These are phyloP conservation scores for Fusarium xylarioides DNA, from an alignment of 2,329 filamentous ascomycete species.

Conservation along the genomic window DNA sequence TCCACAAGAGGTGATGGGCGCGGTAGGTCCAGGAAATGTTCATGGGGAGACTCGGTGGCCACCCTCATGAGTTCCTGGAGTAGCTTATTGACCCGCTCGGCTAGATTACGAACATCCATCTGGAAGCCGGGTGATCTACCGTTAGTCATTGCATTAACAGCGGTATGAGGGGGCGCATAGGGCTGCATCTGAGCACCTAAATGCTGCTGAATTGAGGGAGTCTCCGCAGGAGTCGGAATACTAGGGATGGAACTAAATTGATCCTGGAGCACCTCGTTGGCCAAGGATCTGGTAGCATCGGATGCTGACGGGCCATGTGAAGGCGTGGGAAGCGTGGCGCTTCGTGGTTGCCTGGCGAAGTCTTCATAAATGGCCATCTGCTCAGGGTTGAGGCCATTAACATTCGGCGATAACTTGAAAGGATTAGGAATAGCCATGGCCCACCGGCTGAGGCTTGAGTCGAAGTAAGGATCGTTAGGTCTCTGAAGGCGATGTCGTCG, in stretches of 20 bases:
- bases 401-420: slow-evolving; percentile 80
- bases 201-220: slow-evolving; percentile 62
- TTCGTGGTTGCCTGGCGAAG: slow-evolving; percentile 86
- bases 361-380: slow-evolving; percentile 98
- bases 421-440: slow-evolving; percentile 93
- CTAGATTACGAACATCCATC: slow-evolving; percentile 62
- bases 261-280: slow-evolving; percentile 72
- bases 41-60: slow-evolving; percentile 62
- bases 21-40: slow-evolving; percentile 68
- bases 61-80: slow-evolving; percentile 65
- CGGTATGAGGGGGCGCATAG: slow-evolving; percentile 63
- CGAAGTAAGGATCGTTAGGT: slow-evolving; percentile 85
- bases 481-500: slow-evolving; percentile 78
- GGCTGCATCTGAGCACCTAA: slow-evolving; percentile 62
- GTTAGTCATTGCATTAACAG: slow-evolving; percentile 53
- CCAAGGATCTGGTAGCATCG: slow-evolving; percentile 68
- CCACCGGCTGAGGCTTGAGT: slow-evolving; percentile 86
- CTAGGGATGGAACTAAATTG: slow-evolving; percentile 66
- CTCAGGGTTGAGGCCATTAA: slow-evolving; percentile 81
- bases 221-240: slow-evolving; percentile 68
- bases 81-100: slow-evolving; percentile 66
- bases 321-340: slow-evolving; percentile 62
- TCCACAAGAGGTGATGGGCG: slow-evolving; percentile 69
- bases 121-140: slow-evolving; percentile 60
- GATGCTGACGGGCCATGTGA: slow-evolving; percentile 66